Evolutionary conservation across 805 yeast species (phyloP), one percentile per base, ranked within the genome.

Genomic region (Brettanomyces bruxellensis): DNA sequence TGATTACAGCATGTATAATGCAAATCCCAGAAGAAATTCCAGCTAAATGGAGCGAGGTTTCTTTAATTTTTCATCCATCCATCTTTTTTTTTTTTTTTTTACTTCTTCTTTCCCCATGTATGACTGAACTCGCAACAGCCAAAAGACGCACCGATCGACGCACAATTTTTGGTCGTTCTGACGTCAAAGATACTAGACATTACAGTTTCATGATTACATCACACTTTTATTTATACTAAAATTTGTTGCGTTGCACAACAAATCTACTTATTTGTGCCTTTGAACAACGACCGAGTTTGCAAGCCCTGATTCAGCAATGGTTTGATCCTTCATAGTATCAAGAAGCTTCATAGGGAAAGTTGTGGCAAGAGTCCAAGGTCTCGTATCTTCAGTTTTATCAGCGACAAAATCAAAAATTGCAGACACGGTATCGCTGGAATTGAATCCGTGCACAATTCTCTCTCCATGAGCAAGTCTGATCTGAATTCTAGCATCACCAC

Each of bases 281-380:
- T 88, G 97, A 14, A 90, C 87, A 30, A 90, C 81, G n/a, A 87
- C 96, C 2, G 97, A 78, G 54, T 86, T 86, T 44, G 76, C 74
- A 51, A 88, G 70, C 34, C 87, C 87, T 4, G 95, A 93, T 28
- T 81, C 88, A 47, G 74, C 76, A 43, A 91, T 78, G 2, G 84
- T 75, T 36, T 71, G 59, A 9, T 67, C 68, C 40, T 71, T 66
- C 47, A 84, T 79, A 43, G 75, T 79, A 45, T 75, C 81, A 38
- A 91, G 76, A 25, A 83, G 79, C 60, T 78, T 76, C 28, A 85
- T 81, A 8, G 98, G 98, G 68, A 87, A 87, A 0, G 95, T 79
- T 51, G 85, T 79, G 46, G 85, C 85, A 50, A 90, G 72, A 4
- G 76, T 72, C 65, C 86, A 90, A 4, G 69, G 62, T 58, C 83